Conservation (phyloP, 306 rosid genomes). For the Cucurbita moschata region DNA sequence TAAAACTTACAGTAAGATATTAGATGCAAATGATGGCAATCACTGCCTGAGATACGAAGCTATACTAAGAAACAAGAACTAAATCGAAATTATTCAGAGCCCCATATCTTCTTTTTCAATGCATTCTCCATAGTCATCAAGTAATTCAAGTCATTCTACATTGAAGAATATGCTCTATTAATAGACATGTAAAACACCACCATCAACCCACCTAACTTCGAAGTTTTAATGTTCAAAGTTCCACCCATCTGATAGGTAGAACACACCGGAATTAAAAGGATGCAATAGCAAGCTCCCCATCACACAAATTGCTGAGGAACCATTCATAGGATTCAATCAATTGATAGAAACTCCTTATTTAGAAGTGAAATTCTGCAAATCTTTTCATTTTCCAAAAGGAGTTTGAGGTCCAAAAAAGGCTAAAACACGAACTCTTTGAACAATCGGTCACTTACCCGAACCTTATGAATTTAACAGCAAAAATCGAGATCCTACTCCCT, state of each 20-base stretch:
- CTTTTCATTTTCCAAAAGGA: not conserved
- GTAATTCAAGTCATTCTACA: not conserved
- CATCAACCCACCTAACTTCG: not conserved
- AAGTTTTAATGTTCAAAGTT: not conserved
- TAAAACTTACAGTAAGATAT: not conserved
- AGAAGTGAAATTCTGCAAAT: not conserved
- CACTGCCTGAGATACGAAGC: not conserved
- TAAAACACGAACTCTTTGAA: not conserved
- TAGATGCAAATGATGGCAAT: not conserved
- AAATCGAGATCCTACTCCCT: not conserved
- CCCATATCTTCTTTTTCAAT: not conserved
- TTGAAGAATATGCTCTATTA: not conserved
- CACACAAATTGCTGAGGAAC: not conserved
- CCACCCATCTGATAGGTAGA: not conserved
- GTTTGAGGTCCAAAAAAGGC: not conserved
- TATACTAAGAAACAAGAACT: not conserved
- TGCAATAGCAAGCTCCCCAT: too few relatives aligned
- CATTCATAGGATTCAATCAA: not conserved
- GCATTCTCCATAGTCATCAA: not conserved
- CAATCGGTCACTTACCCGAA: not conserved
- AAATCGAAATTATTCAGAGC: not conserved
- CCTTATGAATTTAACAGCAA: not conserved
- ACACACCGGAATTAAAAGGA: not conserved
- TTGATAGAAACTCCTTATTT: not conserved
- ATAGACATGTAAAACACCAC: not conserved